phyloP scores from a whole-genome alignment of 2,329 filamentous ascomycete species.

The Colletotrichum chlorophyti region DNA sequence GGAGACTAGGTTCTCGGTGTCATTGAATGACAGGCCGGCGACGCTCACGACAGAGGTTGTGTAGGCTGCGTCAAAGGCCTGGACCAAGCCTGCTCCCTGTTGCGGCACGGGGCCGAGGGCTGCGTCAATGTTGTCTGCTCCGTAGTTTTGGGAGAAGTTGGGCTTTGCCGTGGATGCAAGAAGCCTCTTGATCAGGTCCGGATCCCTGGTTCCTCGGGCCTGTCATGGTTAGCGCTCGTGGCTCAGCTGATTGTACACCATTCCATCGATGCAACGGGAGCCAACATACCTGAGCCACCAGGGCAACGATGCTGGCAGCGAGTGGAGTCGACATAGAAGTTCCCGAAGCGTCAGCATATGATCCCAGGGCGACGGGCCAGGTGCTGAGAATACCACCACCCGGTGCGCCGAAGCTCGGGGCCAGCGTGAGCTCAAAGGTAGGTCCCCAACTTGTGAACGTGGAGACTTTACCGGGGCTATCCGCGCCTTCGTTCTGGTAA shows the following conservation, averaged over 20 bases:
- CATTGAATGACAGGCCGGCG: slow-evolving; percentile 67
- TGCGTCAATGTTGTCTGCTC: not conserved
- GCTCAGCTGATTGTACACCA: not conserved
- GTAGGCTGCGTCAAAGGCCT: slow-evolving; percentile 65
- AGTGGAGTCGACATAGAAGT: slow-evolving; percentile 68
- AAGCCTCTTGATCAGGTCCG: slow-evolving; percentile 54
- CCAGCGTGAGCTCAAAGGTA: slow-evolving; percentile 63
- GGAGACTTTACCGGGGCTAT: not conserved
- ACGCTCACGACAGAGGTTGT: slow-evolving; percentile 58
- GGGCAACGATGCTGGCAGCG: slow-evolving; percentile 59
- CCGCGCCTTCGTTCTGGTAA: slow-evolving; percentile 47
- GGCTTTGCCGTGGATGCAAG: slow-evolving; percentile 58
- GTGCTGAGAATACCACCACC: slow-evolving; percentile 66
- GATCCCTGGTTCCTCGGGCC: slow-evolving; percentile 53
- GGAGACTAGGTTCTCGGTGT: slow-evolving; percentile 61
- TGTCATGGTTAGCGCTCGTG: not conserved
- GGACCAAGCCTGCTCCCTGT: slow-evolving; percentile 65
- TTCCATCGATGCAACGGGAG: not conserved
- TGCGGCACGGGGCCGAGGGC: slow-evolving; percentile 59
- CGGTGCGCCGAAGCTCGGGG: slow-evolving; percentile 61
- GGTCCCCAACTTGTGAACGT: slow-evolving; percentile 67
- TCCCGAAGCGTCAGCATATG: slow-evolving; percentile 60
- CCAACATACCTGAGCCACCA: slow-evolving; percentile 53
- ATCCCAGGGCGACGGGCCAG: slow-evolving; percentile 51
- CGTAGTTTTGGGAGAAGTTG: slow-evolving; percentile 35